These are phyloP conservation scores for Ogataea henricii DNA, from an alignment of 805 yeast species.

Conservation along the genomic window DNA sequence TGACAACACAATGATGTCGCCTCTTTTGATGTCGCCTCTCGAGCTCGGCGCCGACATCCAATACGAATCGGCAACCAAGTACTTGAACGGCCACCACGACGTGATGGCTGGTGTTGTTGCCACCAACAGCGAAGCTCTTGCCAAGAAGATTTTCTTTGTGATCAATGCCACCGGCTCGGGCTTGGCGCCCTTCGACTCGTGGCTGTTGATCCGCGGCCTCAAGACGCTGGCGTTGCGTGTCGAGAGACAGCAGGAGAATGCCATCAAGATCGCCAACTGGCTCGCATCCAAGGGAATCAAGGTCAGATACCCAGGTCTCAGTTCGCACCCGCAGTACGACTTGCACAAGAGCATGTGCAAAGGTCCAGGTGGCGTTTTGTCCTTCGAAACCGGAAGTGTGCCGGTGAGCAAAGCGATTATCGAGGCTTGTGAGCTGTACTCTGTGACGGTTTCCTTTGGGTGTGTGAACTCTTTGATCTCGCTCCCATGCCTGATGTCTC, in stretches of 20 bases:
- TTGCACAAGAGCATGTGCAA: conserved; percentile 73
- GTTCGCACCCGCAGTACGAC: conserved; percentile 78
- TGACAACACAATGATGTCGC: conserved; percentile 97
- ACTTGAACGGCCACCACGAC: conserved; percentile 92
- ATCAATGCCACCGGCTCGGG: conserved; percentile 93
- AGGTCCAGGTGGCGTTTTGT: conserved; percentile 88
- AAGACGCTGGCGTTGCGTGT: conserved; percentile 85
- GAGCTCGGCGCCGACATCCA: conserved; percentile 88
- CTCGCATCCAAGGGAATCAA: conserved; percentile 66
- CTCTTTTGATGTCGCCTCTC: conserved; percentile 79
- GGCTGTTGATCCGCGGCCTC: conserved; percentile 86
- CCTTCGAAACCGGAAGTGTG: conserved; percentile 83
- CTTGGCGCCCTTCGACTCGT: conserved; percentile 86
- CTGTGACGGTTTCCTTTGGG: conserved; percentile 92
- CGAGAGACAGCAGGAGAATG: conserved; percentile 85
- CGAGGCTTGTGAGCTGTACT: conserved; percentile 73
- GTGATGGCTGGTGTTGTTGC: conserved; percentile 95
- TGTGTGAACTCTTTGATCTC: conserved; percentile 91
- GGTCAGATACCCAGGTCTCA: conserved; percentile 85
- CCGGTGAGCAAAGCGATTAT: conserved; percentile 69
- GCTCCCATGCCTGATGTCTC: conserved; percentile 95
- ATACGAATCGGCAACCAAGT: conserved; percentile 92
- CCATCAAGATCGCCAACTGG: conserved; percentile 73
- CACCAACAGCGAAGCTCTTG: conserved; percentile 60
- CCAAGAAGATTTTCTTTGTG: conserved; percentile 69